phyloP scores from a whole-genome alignment of 108 stramenopile genomes.

The Schizochytrium sp. region DNA sequence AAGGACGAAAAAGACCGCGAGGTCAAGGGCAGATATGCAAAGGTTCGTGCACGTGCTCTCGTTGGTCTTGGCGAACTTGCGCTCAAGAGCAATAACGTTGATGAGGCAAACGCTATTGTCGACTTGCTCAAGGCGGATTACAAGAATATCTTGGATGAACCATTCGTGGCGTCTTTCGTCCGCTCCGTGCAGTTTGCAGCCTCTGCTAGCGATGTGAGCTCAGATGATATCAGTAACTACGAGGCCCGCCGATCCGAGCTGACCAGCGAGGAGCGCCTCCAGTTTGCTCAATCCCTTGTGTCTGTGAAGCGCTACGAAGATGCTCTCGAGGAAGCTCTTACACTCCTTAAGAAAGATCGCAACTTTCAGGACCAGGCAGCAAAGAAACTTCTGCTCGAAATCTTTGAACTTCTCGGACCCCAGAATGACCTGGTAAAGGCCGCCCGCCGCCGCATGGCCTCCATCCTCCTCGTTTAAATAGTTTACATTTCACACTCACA shows the following conservation, averaged over 20 bases:
- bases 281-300: constrained; percentile 23
- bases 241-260: constrained; percentile 29
- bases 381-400: constrained; percentile 26
- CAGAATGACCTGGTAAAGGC: constrained; percentile 15
- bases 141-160: constrained; percentile 16
- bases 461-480: constrained; percentile 40
- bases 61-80: constrained; percentile 35
- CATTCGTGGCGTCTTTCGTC: background rate
- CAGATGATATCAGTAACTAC: background rate
- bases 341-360: constrained; percentile 11
- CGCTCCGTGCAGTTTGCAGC: constrained; percentile 31
- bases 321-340: constrained; percentile 37
- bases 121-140: background rate
- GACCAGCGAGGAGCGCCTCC: constrained; percentile 45
- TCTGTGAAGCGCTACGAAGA: constrained; percentile 48
- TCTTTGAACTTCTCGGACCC: constrained; percentile 10
- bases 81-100: background rate
- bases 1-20: constrained; percentile 7
- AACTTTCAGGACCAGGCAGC: constrained; percentile 42
- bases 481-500: background rate
- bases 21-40: background rate
- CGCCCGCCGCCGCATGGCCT: constrained; percentile 47
- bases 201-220: background rate
- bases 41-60: background rate
- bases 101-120: constrained; percentile 5